Conservation (phyloP, 192 early-diverging fungal species). For the Linnemannia zychae region DNA sequence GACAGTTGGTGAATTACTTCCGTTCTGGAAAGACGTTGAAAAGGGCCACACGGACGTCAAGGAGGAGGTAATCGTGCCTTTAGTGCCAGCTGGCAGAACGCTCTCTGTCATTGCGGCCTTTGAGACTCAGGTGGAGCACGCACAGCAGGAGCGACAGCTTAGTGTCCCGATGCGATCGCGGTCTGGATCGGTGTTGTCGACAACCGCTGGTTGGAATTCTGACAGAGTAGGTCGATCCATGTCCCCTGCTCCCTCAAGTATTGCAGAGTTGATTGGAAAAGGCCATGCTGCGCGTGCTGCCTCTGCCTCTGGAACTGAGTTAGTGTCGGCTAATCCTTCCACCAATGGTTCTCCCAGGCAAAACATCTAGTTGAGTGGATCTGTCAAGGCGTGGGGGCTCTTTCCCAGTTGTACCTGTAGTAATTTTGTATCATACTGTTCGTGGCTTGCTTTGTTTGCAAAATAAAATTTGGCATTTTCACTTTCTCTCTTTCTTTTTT, state of each 20-base stretch:
- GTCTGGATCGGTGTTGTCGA: slow-evolving; percentile 20
- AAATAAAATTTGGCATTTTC: neutral
- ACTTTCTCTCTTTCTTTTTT: neutral
- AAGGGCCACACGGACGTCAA: slow-evolving; percentile 24
- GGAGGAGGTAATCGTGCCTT: slow-evolving; percentile 33
- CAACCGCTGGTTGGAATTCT: neutral
- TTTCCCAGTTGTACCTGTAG: neutral
- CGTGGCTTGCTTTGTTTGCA: neutral
- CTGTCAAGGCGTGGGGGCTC: neutral
- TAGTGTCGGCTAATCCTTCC: neutral
- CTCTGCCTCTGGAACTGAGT: neutral
- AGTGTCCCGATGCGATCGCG: neutral
- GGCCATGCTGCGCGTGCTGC: slow-evolving; percentile 16
- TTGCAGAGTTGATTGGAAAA: slow-evolving; percentile 18
- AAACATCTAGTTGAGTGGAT: neutral
- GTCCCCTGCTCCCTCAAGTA: neutral
- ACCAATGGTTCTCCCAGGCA: neutral
- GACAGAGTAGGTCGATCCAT: neutral
- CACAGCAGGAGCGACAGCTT: neutral
- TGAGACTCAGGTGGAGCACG: slow-evolving; percentile 15
- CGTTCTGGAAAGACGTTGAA: slow-evolving; percentile 52
- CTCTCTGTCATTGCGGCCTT: slow-evolving; percentile 35
- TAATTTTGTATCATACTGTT: neutral
- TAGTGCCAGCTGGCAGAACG: slow-evolving; percentile 21
- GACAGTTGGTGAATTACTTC: slow-evolving; percentile 37